phyloP scores from a whole-genome alignment of 129 eudicot genomes.

The Chrysanthemum seticuspe region DNA sequence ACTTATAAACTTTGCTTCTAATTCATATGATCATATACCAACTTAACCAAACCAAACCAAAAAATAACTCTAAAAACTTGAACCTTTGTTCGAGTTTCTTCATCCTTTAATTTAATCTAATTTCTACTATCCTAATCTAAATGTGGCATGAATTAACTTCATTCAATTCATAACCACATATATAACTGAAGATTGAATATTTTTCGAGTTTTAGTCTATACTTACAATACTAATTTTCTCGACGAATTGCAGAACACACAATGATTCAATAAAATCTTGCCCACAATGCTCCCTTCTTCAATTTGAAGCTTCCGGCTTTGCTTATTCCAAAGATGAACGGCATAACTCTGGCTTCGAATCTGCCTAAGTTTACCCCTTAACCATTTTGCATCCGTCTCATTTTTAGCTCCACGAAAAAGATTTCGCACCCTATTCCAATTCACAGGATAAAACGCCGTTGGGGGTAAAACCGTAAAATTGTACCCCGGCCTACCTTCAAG shows the following conservation, averaged over 20 bases:
- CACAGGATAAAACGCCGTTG: slow-evolving; percentile 84
- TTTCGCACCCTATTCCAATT: slow-evolving; percentile 69
- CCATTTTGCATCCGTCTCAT: slow-evolving; percentile 59
- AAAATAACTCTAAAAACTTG: slow-evolving; percentile 9
- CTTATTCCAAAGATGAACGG: slow-evolving; percentile 92
- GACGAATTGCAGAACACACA: slow-evolving; percentile 66
- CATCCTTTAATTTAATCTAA: neutral
- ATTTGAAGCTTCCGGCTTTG: slow-evolving; percentile 60
- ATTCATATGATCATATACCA: slow-evolving; percentile 9
- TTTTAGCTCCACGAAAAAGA: slow-evolving; percentile 61
- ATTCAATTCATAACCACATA: slow-evolving; percentile 33
- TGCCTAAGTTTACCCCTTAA: slow-evolving; percentile 54
- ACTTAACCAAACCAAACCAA: slow-evolving; percentile 8
- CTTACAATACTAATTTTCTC: slow-evolving; percentile 17
- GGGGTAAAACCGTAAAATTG: slow-evolving; percentile 65
- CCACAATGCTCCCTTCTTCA: slow-evolving; percentile 77
- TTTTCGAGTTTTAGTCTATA: slow-evolving; percentile 27
- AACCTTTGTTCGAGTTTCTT: slow-evolving; percentile 9
- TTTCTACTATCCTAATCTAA: slow-evolving; percentile 21
- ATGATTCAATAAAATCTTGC: slow-evolving; percentile 45
- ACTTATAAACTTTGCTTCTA: slow-evolving; percentile 2
- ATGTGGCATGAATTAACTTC: slow-evolving; percentile 45
- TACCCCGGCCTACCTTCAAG: slow-evolving; percentile 48
- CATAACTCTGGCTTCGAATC: slow-evolving; percentile 56
- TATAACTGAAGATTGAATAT: slow-evolving; percentile 1